Conservation (phyloP, 176 grass and related monocot genomes). For the Paspalum notatum region DNA sequence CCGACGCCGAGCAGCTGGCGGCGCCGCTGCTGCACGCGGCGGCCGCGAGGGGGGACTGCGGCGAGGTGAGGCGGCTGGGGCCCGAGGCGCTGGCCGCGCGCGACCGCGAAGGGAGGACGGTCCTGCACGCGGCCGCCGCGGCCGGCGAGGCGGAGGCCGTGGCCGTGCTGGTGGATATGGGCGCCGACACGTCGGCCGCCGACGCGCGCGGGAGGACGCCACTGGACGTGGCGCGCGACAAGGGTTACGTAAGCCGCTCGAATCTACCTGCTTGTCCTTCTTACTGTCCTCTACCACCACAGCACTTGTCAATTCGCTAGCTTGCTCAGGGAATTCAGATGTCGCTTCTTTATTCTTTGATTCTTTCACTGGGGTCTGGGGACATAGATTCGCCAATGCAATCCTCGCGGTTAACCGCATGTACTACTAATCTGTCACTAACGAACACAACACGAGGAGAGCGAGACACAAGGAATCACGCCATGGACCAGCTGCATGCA, state of each 20-base stretch:
- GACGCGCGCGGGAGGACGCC: constrained; percentile 60
- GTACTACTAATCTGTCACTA: constrained; percentile 8
- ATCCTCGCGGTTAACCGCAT: neutral
- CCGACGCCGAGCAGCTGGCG: constrained; percentile 49
- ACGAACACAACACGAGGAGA: constrained; percentile 23
- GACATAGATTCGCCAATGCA: neutral
- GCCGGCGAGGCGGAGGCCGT: constrained; percentile 60
- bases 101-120: constrained; percentile 64
- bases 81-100: constrained; percentile 47
- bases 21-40: constrained; percentile 52
- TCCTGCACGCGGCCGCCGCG: constrained; percentile 57
- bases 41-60: constrained; percentile 62
- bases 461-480: constrained; percentile 4
- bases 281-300: constrained; percentile 11
- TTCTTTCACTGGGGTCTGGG: neutral
- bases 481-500: constrained; percentile 33
- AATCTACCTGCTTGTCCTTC: constrained; percentile 28
- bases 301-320: neutral
- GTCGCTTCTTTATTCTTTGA: constrained; percentile 25
- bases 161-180: constrained; percentile 70
- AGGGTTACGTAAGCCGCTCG: constrained; percentile 72
- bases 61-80: constrained; percentile 55
- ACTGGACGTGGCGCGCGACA: constrained; percentile 67
- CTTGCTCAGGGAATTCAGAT: neutral
- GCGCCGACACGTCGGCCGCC: constrained; percentile 50